These are phyloP conservation scores for Lachnellula arida DNA, from an alignment of 2,329 filamentous ascomycete genomes.

Conservation along the genomic window DNA sequence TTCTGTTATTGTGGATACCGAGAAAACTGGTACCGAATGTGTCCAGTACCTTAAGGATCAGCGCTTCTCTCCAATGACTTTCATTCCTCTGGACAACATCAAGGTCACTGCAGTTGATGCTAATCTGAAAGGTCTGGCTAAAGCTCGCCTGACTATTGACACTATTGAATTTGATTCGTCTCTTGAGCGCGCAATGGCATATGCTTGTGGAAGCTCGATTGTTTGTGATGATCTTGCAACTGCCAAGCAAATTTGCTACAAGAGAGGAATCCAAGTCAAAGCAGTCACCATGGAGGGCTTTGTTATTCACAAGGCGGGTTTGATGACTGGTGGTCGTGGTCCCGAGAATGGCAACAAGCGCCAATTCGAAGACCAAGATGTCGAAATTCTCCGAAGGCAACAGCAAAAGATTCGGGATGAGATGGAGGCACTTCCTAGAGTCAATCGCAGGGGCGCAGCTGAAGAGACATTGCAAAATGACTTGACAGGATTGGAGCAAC, in stretches of 20 bases:
- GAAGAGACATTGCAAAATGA: slow-evolving; percentile 81
- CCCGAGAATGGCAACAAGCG: slow-evolving; percentile 70
- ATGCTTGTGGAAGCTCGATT: slow-evolving; percentile 90
- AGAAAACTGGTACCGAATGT: slow-evolving; percentile 90
- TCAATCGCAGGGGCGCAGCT: slow-evolving; percentile 67
- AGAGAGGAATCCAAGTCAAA: slow-evolving; percentile 78
- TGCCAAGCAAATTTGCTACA: slow-evolving; percentile 86
- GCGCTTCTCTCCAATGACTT: slow-evolving; percentile 80
- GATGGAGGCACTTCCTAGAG: slow-evolving; percentile 73
- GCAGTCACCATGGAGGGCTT: slow-evolving; percentile 93
- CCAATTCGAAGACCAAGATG: slow-evolving; percentile 83
- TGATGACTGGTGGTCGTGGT: slow-evolving; percentile 93
- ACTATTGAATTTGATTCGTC: slow-evolving; percentile 89
- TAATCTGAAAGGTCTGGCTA: slow-evolving; percentile 82
- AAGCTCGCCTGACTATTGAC: slow-evolving; percentile 86
- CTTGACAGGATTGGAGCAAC: slow-evolving; percentile 72
- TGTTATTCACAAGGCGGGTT: slow-evolving; percentile 91
- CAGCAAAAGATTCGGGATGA: slow-evolving; percentile 73
- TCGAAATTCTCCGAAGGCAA: slow-evolving; percentile 79
- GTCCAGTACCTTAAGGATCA: slow-evolving; percentile 93
- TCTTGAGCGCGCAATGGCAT: slow-evolving; percentile 87
- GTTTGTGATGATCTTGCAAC: slow-evolving; percentile 85
- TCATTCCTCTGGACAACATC: slow-evolving; percentile 95
- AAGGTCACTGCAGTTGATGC: slow-evolving; percentile 89
- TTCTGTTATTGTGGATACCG: slow-evolving; percentile 88